phyloP scores from a whole-genome alignment of 192 early-diverging fungal genomes.

The Gaertneriomyces sp. region DNA sequence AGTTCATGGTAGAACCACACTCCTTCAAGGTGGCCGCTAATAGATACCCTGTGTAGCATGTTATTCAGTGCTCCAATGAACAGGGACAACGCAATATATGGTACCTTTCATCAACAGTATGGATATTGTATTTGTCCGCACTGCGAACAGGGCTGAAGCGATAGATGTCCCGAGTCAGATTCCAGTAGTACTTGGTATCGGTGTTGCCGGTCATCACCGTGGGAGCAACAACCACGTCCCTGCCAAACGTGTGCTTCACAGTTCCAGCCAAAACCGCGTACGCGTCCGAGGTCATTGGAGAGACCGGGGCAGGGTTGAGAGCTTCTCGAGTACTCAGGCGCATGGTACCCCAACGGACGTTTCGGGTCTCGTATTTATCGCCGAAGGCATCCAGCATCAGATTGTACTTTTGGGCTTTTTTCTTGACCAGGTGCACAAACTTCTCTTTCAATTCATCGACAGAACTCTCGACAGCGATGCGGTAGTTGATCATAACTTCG shows the following conservation, averaged over 20 bases:
- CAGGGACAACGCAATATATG: no score
- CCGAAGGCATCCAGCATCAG: conserved; percentile 18
- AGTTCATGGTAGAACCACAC: conserved; percentile 43
- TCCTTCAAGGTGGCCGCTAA: neutral
- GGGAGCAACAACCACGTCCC: conserved; percentile 30
- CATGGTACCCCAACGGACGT: neutral
- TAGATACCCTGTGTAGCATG: no score
- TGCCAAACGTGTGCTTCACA: neutral
- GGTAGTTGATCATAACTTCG: conserved; percentile 36
- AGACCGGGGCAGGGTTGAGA: conserved; percentile 34
- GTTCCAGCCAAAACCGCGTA: conserved; percentile 1
- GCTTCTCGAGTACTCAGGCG: conserved; percentile 13
- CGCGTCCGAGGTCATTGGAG: neutral
- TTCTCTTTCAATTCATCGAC: conserved; percentile 8
- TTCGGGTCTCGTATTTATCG: neutral
- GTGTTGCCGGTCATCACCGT: conserved; percentile 42
- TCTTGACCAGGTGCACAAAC: conserved; percentile 10
- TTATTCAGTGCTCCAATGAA: no score
- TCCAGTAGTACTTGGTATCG: conserved; percentile 39
- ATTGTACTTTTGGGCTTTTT: neutral
- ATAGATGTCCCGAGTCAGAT: conserved; percentile 39
- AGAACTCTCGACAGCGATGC: conserved; percentile 30
- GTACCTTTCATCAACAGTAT: conserved; percentile 21
- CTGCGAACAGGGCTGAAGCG: conserved; percentile 31
- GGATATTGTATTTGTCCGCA: conserved; percentile 19